These are phyloP conservation scores for Solanum chacoense DNA, from an alignment of 305 asterid species.

Conservation along the genomic window DNA sequence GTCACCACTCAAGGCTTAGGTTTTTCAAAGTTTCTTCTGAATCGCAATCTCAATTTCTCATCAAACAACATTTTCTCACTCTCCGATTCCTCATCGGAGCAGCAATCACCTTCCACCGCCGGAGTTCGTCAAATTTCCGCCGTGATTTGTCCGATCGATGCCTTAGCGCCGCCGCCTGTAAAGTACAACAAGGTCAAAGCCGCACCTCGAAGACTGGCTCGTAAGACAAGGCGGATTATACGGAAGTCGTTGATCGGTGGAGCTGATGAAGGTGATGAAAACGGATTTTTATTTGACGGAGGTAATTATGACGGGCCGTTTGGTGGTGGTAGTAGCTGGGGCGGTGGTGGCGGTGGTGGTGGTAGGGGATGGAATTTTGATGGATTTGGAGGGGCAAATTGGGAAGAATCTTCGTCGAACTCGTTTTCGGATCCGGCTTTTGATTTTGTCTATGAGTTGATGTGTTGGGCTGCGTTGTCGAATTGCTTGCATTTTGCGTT, in stretches of 20 bases:
- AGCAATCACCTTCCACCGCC: slow-evolving; percentile 15
- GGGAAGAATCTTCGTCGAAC: slow-evolving; percentile 51
- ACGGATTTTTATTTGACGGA: slow-evolving; percentile 23
- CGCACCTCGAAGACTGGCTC: slow-evolving; percentile 34
- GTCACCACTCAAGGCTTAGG: slow-evolving; percentile 36
- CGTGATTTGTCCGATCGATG: slow-evolving; percentile 14
- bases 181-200: slow-evolving; percentile 22
- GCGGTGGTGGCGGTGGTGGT: slow-evolving; percentile 39
- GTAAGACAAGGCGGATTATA: slow-evolving; percentile 40
- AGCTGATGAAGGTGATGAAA: slow-evolving; percentile 1
- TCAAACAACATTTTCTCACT: slow-evolving; percentile 17
- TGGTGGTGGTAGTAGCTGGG: slow-evolving; percentile 25
- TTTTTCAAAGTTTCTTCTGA: slow-evolving; percentile 33
- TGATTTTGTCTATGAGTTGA: slow-evolving; percentile 71
- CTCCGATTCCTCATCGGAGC: slow-evolving; percentile 38
- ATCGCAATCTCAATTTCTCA: slow-evolving; percentile 13
- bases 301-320: slow-evolving; percentile 24
- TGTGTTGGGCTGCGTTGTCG: slow-evolving; percentile 71
- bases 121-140: slow-evolving; percentile 32
- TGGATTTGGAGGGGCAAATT: slow-evolving; percentile 51
- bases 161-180: slow-evolving; percentile 39
- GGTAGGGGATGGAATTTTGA: slow-evolving; percentile 69
- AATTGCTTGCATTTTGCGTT: slow-evolving; percentile 77
- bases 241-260: slow-evolving; percentile 24
- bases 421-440: slow-evolving; percentile 70